phyloP scores from a whole-genome alignment of 2,329 filamentous ascomycete genomes.

The Aaosphaeria pasadenensis region DNA sequence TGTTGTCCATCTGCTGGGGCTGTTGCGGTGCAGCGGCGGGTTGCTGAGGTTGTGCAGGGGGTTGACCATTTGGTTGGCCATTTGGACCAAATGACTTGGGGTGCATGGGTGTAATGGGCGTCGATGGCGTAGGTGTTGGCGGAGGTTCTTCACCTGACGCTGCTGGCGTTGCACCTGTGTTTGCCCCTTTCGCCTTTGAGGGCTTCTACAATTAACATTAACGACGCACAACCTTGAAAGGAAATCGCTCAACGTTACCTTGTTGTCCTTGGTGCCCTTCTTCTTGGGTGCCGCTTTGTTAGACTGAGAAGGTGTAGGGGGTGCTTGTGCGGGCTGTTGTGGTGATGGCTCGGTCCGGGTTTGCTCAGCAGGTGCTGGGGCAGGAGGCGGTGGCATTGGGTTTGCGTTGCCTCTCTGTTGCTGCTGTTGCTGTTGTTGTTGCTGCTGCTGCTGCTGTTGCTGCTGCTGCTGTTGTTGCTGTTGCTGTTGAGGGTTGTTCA shows the following conservation, averaged over 20 bases:
- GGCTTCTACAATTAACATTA: conserved; percentile 40
- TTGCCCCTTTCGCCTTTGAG: conserved; percentile 40
- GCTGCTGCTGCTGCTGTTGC: conserved; percentile 67
- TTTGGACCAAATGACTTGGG: conserved; percentile 35
- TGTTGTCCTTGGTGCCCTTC: conserved; percentile 67
- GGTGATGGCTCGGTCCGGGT: conserved; percentile 47
- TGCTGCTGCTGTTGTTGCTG: conserved; percentile 60
- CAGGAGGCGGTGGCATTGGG: conserved; percentile 48
- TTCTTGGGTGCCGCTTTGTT: conserved; percentile 77
- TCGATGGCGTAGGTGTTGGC: conserved; percentile 48
- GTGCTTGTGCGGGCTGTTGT: conserved; percentile 50
- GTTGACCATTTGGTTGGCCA: conserved; percentile 29
- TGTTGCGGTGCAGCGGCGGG: conserved; percentile 21
- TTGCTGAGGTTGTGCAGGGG: conserved; percentile 26
- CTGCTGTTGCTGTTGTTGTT: too few relatives aligned
- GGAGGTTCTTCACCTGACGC: conserved; percentile 44
- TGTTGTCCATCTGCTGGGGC: conserved; percentile 35
- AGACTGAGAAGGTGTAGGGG: conserved; percentile 71
- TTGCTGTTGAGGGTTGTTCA: conserved; percentile 56
- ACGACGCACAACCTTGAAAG: conserved; percentile 18
- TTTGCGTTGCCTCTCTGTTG: not conserved
- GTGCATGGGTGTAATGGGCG: conserved; percentile 47
- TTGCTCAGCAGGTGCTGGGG: conserved; percentile 40
- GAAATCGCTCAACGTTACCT: conserved; percentile 54
- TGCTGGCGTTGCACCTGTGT: conserved; percentile 40